Base-by-base conservation (phyloP, 208 protist species). In the Endotrypanum monterogeii region DNA sequence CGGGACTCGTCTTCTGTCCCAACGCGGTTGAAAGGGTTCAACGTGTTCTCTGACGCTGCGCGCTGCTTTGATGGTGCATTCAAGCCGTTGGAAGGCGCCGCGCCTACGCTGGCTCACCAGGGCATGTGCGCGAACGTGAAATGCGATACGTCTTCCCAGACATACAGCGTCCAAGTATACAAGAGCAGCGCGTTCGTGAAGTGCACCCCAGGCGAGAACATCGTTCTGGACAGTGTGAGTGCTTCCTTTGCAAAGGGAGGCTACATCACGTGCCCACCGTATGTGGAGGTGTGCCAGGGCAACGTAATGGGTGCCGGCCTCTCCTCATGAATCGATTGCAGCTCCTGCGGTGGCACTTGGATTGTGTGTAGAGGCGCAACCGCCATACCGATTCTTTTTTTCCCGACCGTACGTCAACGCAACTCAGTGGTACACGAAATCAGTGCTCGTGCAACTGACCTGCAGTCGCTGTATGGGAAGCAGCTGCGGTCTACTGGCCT, bases 41-140 rank as follows among this genome's bases (percentile, higher is more conserved):
- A 62, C 57, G 57, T 62, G 30, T 62, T 62, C 28, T 62, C 57
- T 20, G 57, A 62, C 28, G 57, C 57, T 18, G 57, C 57, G 20
- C 62, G 62, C 37, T 67, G 62, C 62, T 23, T 67, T 25, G 62
- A 67, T 8, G 62, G 62, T 2, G 44, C 9, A 20, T 52, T 67
- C 37, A 28, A 1, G 11, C 41, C 41, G 41, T 35, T 18, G n/a
- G 1, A 1, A 0, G 20, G 41, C 41, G 7, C 41, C 7, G 41
- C 41, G 9, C 41, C 41, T 46, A 46, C 41, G 41, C 41, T 9
- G 41, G n/a, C n/a, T n/a, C n/a, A n/a, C n/a, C n/a, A n/a, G n/a
- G n/a, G 41, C 41, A 46, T 46, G 41, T 46, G 41, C 9, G 41
- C 41, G 7, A 46, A 46, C 41, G 41, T 46, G n/a, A n/a, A n/a